A percentile compares a stretch with the other conserved stretches of the same genome.
phyloP scores from a whole-genome alignment of 2,329 filamentous ascomycete species.

The Paradendryphiella salina region DNA sequence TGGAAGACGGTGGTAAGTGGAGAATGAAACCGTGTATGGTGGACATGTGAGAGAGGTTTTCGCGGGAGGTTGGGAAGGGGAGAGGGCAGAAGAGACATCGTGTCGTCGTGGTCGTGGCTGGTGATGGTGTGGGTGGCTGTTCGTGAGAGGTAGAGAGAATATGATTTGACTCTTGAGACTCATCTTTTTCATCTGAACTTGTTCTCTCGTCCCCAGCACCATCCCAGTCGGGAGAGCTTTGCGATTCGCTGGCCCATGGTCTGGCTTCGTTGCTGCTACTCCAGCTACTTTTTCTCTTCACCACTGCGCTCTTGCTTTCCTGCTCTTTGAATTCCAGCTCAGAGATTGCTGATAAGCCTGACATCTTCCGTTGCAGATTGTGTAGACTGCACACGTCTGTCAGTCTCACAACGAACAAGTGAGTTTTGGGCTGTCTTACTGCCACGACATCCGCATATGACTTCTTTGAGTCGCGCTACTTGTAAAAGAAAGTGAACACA shows the following conservation, averaged over 20 bases:
- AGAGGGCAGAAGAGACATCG: slow-evolving; percentile 8
- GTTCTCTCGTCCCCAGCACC: background rate
- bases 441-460: slow-evolving; percentile 6
- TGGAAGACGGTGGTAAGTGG: background rate
- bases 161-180: background rate
- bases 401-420: background rate
- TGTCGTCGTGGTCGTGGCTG: background rate
- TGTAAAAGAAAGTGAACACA: slow-evolving; percentile 2
- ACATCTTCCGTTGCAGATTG: slow-evolving; percentile 2
- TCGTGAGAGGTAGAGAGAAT: too few species aligned
- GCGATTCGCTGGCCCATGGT: background rate
- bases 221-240: background rate
- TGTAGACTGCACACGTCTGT: background rate
- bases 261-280: too few species aligned
- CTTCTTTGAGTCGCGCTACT: background rate
- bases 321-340: background rate
- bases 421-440: background rate
- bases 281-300: background rate
- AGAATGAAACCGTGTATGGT: background rate
- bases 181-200: background rate
- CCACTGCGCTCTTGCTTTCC: background rate
- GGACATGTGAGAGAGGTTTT: slow-evolving; percentile 8
- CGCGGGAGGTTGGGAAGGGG: background rate
- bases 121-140: background rate
- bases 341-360: background rate